phyloP scores from a whole-genome alignment of 176 grass and related monocot species.

The Phoenix dactylifera region DNA sequence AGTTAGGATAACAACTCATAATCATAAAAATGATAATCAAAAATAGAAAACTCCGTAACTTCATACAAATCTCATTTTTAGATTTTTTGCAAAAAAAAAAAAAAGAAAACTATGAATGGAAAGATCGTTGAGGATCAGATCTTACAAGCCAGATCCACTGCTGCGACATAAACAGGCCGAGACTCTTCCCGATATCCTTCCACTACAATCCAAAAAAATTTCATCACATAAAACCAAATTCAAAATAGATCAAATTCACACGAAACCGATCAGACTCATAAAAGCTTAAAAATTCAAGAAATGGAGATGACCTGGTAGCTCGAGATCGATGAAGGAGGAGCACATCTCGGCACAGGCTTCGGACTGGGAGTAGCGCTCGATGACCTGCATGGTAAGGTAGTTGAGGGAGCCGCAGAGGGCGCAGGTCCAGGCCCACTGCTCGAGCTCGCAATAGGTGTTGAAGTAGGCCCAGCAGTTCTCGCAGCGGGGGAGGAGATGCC shows the following conservation, averaged over 20 bases:
- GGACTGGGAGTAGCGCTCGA: slow-evolving; percentile 42
- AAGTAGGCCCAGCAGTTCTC: slow-evolving; percentile 84
- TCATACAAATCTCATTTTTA: too few species aligned
- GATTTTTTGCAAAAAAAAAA: too few species aligned
- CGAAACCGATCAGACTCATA: too few species aligned
- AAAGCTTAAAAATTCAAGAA: background rate
- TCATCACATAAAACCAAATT: background rate
- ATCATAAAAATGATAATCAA: too few species aligned
- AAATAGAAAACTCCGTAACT: too few species aligned
- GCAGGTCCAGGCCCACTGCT: slow-evolving; percentile 83
- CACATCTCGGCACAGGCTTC: slow-evolving; percentile 58
- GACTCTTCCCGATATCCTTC: slow-evolving; percentile 47
- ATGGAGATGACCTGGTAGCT: slow-evolving; percentile 40
- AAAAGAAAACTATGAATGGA: too few species aligned
- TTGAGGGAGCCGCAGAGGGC: slow-evolving; percentile 69
- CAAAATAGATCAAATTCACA: too few species aligned
- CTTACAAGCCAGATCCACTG: slow-evolving; percentile 90
- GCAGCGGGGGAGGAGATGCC: slow-evolving; percentile 71
- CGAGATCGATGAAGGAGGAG: slow-evolving; percentile 76
- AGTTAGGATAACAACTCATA: too few species aligned
- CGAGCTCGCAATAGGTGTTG: slow-evolving; percentile 61
- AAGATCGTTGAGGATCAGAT: background rate
- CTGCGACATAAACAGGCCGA: slow-evolving; percentile 86
- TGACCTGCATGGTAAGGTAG: slow-evolving; percentile 44
- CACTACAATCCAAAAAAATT: slow-evolving; percentile 26